Percentiles rank a stretch among this genome's conserved stretches.
phyloP scores from a whole-genome alignment of 2,329 filamentous ascomycete genomes.

The Elsinoe perseae region DNA sequence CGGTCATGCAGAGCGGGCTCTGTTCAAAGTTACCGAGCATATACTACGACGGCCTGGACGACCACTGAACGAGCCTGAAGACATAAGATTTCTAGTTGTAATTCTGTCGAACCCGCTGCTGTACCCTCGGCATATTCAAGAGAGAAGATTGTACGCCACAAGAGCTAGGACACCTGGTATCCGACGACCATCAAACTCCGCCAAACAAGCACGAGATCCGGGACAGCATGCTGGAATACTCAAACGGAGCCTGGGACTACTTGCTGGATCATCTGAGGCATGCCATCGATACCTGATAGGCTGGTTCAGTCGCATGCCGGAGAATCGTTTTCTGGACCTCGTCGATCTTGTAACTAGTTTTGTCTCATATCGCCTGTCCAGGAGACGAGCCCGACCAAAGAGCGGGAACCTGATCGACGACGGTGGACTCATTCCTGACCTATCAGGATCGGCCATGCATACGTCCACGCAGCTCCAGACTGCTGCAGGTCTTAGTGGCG shows the following conservation, averaged over 20 bases:
- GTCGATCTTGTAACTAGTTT: conserved; percentile 74
- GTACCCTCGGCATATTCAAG: conserved; percentile 35
- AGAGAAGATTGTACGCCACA: background rate
- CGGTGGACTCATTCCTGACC: conserved; percentile 64
- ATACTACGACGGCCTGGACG: conserved; percentile 72
- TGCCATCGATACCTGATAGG: conserved; percentile 69
- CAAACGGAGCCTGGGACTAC: conserved; percentile 72
- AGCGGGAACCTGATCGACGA: conserved; percentile 53
- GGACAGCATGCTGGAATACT: conserved; percentile 75
- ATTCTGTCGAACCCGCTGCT: conserved; percentile 72
- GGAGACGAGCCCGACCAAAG: conserved; percentile 60
- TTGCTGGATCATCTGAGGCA: conserved; percentile 66
- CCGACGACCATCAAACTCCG: conserved; percentile 20
- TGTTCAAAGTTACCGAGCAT: conserved; percentile 72
- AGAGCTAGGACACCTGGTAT: background rate
- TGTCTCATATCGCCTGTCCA: conserved; percentile 68
- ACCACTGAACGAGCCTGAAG: conserved; percentile 57
- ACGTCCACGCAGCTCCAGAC: conserved; percentile 67
- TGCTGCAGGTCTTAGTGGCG: conserved; percentile 54
- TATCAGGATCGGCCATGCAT: conserved; percentile 55
- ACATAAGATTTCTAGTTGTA: conserved; percentile 71
- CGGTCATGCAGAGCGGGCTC: conserved; percentile 57
- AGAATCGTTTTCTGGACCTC: conserved; percentile 58
- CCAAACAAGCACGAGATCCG: conserved; percentile 32
- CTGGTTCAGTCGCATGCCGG: conserved; percentile 68